Conservation (phyloP, 108 stramenopile species). For the Skeletonema menzelii region DNA sequence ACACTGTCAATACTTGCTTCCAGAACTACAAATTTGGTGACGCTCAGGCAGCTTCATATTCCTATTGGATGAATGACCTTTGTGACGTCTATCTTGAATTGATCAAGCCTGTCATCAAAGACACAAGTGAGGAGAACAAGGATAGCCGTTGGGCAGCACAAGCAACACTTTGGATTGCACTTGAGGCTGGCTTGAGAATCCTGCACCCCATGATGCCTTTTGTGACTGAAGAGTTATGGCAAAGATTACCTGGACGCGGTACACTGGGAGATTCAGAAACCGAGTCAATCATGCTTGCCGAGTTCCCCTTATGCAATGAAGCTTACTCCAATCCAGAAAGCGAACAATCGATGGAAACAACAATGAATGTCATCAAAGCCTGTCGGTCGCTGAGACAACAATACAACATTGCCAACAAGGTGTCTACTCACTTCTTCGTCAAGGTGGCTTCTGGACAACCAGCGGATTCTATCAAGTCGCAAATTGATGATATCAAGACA, state of each 20-base stretch:
- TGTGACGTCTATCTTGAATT: conserved; percentile 97
- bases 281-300: conserved; percentile 94
- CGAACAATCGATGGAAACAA: conserved; percentile 77
- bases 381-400: conserved; percentile 80
- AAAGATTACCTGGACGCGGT: conserved; percentile 97
- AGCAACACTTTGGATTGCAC: conserved; percentile 89
- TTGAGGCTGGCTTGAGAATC: conserved; percentile 92
- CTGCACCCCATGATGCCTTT: conserved; percentile 99
- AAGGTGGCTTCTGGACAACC: conserved; percentile 58
- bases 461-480: conserved; percentile 45
- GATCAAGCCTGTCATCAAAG: conserved; percentile 95
- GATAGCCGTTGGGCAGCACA: conserved; percentile 91
- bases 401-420: conserved; percentile 87
- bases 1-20: conserved; percentile 77
- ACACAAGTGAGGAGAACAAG: conserved; percentile 67
- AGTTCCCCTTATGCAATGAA: conserved; percentile 79
- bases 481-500: conserved; percentile 79
- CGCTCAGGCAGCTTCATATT: conserved; percentile 83
- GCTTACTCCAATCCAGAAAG: conserved; percentile 55
- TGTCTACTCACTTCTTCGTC: conserved; percentile 82
- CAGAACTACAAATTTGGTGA: conserved; percentile 87
- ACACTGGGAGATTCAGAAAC: conserved; percentile 82
- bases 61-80: conserved; percentile 94
- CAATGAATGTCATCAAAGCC: conserved; percentile 83
- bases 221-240: conserved; percentile 99